Conservation (phyloP, 148 eudicot genomes). For the Arbutus unedo region DNA sequence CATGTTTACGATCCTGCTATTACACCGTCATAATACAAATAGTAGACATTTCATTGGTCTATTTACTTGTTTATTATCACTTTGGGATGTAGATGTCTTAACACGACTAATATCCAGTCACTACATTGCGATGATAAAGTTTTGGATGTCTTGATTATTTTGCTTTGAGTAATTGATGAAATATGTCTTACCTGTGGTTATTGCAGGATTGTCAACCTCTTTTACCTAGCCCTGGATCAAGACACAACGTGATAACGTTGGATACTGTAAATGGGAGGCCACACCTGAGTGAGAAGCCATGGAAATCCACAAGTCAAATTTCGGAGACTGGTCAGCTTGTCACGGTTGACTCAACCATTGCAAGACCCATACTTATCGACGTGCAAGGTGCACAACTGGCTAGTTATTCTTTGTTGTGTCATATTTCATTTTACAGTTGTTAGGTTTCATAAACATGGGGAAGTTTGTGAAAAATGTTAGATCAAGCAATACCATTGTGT, state of each 20-base stretch:
- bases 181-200: constrained; percentile 9
- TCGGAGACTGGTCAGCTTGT: constrained; percentile 30
- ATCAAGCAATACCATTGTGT: background rate
- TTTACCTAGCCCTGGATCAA: constrained; percentile 36
- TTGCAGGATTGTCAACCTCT: constrained; percentile 44
- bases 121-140: background rate
- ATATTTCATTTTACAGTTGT: background rate
- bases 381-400: constrained; percentile 39
- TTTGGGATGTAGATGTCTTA: background rate
- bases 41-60: background rate
- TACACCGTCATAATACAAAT: background rate
- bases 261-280: constrained; percentile 28
- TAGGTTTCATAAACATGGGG: background rate
- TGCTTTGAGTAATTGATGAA: background rate
- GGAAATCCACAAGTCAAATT: constrained; percentile 32
- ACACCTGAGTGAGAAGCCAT: constrained; percentile 29
- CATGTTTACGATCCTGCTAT: background rate
- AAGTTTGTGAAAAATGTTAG: background rate
- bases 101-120: background rate
- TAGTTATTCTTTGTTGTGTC: background rate
- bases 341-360: constrained; percentile 29
- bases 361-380: constrained; percentile 38
- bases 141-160: background rate
- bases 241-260: constrained; percentile 35
- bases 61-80: background rate